Evolutionary conservation across 352 stramenopile genomes (phyloP), one percentile per base, ranked within the genome.

Genomic region (Pythium myriotylum): DNA sequence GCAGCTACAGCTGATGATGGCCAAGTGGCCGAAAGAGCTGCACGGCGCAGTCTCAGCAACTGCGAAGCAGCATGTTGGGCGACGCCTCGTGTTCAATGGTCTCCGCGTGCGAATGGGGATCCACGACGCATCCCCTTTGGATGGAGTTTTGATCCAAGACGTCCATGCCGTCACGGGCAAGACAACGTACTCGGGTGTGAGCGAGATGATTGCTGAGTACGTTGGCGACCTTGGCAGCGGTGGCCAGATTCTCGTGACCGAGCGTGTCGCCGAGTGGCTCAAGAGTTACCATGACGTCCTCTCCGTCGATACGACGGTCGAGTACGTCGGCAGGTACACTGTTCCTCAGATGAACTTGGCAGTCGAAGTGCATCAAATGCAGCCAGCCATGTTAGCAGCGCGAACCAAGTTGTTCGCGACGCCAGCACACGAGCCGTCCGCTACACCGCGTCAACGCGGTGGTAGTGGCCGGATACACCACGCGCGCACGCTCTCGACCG

Each of bases 21-120:
- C 74, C 1, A 65, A 78, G 17, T 91, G 81, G 81, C 79, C 81
- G 7, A 86, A 86, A 26, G 73, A 86, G 24, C 68, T 91, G 20
- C 63, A 88, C 24, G 65, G 70, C 14, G 55, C 76, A 8, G 59
- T 85, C 7, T 69, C 81, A 19, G 75, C 72, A 6, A 87, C 81
- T 10, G 67, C 71, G 27, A 80, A 77, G 52, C 35, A 62, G 12
- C 68, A 71, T 0, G 8, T 20, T 0, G n/a, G 29, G 1, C 42
- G 45, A 2, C 56, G 52, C 1, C 14, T 66, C 12, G 16, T 73
- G 0, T 76, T 76, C 48, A 65, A 62, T 29, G 68, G 68, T 3
- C 47, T 76, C 1, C 54, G 59, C 24, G 69, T 76, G 7, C 70
- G 70, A 12, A 78, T 78, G 70, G 70, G 70, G 12, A 73, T 72